A percentile compares a stretch with the other conserved stretches of the same genome.
phyloP scores from a whole-genome alignment of 352 stramenopile genomes.

The Pythium phragmiticola region DNA sequence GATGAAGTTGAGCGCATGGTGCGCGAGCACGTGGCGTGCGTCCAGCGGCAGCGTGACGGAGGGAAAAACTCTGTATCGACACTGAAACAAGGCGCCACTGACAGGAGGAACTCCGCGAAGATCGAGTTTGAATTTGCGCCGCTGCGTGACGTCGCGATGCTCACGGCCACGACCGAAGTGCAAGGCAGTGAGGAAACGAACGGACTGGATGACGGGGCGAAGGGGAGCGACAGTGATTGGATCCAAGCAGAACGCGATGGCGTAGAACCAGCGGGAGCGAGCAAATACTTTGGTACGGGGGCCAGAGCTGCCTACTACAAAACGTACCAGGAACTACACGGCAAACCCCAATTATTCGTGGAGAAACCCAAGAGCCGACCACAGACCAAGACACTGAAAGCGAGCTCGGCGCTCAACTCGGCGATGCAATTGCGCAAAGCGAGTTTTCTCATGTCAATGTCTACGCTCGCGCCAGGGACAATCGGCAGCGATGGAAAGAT shows the following conservation, averaged over 20 bases:
- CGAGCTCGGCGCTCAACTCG: slow-evolving; percentile 23
- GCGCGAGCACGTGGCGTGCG: slow-evolving; percentile 33
- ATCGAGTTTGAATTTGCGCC: slow-evolving; percentile 42
- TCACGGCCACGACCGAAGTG: slow-evolving; percentile 28
- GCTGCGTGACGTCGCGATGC: slow-evolving; percentile 36
- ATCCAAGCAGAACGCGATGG: neutral
- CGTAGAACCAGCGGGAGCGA: neutral
- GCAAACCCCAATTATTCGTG: slow-evolving; percentile 58
- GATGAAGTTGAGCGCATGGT: slow-evolving; percentile 54
- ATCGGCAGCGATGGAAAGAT: neutral
- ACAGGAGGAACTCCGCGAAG: slow-evolving; percentile 14
- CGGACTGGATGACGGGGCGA: slow-evolving; percentile 22
- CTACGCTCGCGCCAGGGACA: neutral
- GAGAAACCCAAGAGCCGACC: slow-evolving; percentile 24
- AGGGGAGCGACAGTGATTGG: slow-evolving; percentile 14
- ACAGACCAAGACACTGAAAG: slow-evolving; percentile 20
- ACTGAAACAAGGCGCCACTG: slow-evolving; percentile 13
- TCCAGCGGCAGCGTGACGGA: slow-evolving; percentile 23
- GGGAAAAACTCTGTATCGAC: slow-evolving; percentile 22
- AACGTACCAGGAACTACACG: slow-evolving; percentile 52
- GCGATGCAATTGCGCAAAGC: slow-evolving; percentile 19
- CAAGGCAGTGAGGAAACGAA: slow-evolving; percentile 25
- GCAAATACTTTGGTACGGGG: slow-evolving; percentile 52
- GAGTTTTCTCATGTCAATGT: slow-evolving; percentile 19
- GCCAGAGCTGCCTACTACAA: slow-evolving; percentile 55